Base-by-base conservation (phyloP, 2,329 filamentous ascomycete species). In the Ceratocystis harringtonii region DNA sequence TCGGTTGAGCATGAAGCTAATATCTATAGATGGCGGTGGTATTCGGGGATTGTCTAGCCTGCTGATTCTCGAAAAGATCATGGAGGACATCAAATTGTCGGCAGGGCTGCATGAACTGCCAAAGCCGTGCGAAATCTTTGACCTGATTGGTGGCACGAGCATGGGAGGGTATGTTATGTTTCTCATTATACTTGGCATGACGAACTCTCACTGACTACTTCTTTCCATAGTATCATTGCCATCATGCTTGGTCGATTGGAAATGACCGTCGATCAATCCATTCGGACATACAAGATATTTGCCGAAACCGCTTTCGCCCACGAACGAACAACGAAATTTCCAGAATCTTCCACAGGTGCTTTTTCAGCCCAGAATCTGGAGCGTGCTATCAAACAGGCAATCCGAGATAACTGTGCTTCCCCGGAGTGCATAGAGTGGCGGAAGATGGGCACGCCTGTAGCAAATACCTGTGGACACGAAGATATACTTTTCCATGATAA, bases 61-160 rank as follows among this genome's bases (percentile, higher is more conserved):
- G 0, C 28, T 28, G 28, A 28, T 36, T 36, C 32, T 36, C 2
- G 32, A 36, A 7, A 10, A 68, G 10, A 68, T 72, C n/a, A 72
- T 72, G 71, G 63, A 68, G 30, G 64, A 68, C n/a, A 61, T 72
- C 1, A 63, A 68, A 12, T 68, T 69, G 3, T 30, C 65, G 17
- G 28, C 28, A 28, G 28, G 28, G 28, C 28, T 5, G 3, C 28
- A 28, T 5, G 45, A 69, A 25, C 28, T 69, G 3, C 71, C 70
- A 3, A 68, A 48, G 48, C 72, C 71, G 28, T 70, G 70, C 58
- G 71, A 73, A 25, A 64, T 68, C 32, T 73, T 72, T 63, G 69
- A 73, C 22, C 64, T 73, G 12, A 71, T 73, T 57, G 72, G 71
- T 50, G 72, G 71, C 22, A 73, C 71, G 22, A 71, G 71, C 63